Evolutionary conservation across 108 stramenopile species (phyloP).

Genomic region (Fistulifera solaris): DNA sequence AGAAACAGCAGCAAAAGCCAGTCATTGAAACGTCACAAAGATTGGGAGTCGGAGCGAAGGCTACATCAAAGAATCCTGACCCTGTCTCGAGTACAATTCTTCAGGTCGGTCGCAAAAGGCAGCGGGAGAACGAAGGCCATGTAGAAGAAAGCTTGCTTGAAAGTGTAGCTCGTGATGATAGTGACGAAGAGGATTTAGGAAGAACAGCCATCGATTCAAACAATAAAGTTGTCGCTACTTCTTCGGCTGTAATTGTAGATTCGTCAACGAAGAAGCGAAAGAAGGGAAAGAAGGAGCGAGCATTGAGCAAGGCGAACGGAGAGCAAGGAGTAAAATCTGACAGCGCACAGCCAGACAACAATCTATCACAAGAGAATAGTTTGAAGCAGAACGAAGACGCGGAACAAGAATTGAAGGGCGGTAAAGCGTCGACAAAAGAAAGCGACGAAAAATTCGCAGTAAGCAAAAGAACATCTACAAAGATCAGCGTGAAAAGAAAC

Average conservation of each 20-base stretch:
- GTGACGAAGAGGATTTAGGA: constrained; percentile 39
- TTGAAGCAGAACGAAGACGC: neutral
- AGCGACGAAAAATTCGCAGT: constrained; percentile 47
- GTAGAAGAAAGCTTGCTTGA: constrained; percentile 12
- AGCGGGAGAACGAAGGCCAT: constrained; percentile 31
- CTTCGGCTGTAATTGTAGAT: neutral
- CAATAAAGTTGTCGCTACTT: neutral
- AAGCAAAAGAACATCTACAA: constrained; percentile 81
- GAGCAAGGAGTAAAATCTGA: neutral
- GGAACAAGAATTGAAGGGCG: neutral
- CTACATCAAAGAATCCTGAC: neutral
- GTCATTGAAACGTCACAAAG: constrained; percentile 16
- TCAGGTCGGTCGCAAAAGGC: constrained; percentile 38
- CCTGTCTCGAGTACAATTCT: constrained; percentile 20
- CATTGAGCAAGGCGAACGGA: constrained; percentile 5
- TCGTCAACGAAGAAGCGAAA: constrained; percentile 26
- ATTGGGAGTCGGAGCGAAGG: constrained; percentile 40
- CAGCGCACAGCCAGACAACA: neutral
- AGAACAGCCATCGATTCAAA: constrained; percentile 37
- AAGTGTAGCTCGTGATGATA: constrained; percentile 14
- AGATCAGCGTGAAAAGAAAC: constrained; percentile 62
- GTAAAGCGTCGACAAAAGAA: constrained; percentile 13
- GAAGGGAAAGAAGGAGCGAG: constrained; percentile 58
- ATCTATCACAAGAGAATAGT: constrained; percentile 3
- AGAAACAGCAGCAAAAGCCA: neutral